A percentile compares a stretch with the other conserved stretches of the same genome.
Evolutionary conservation across 768 basidiomycete genomes (phyloP).

Genomic region (Phylloporus sp.): DNA sequence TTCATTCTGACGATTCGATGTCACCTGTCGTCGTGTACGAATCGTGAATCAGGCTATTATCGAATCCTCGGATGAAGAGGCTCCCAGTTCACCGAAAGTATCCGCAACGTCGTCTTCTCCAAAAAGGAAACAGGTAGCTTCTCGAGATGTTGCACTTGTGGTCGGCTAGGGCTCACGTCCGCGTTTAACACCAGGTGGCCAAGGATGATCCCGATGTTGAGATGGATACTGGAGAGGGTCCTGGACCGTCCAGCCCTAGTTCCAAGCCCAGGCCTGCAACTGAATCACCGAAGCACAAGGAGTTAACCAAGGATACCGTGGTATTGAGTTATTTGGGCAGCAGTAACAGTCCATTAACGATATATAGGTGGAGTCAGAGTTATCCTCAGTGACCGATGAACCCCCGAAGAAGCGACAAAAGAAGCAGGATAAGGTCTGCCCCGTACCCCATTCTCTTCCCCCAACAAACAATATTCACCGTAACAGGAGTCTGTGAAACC

Average conservation of each 20-base stretch:
- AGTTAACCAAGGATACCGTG: conserved; percentile 16
- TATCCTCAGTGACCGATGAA: conserved; percentile 58
- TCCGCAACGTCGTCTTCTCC: conserved; percentile 2
- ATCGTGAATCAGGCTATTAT: conserved; percentile 18
- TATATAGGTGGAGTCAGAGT: conserved; percentile 38
- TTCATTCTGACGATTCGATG: background rate
- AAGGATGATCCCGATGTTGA: conserved; percentile 9
- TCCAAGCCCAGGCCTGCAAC: background rate
- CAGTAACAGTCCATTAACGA: conserved; percentile 21
- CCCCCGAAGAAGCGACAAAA: conserved; percentile 45
- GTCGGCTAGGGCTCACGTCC: background rate
- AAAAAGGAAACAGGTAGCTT: conserved; percentile 13
- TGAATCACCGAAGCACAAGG: conserved; percentile 6
- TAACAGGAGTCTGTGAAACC: conserved; percentile 19
- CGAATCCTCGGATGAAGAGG: conserved; percentile 29
- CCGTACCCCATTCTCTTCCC: background rate
- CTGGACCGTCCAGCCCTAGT: conserved; percentile 13
- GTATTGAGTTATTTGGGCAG: conserved; percentile 4
- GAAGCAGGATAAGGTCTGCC: conserved; percentile 34
- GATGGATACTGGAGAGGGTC: conserved; percentile 1
- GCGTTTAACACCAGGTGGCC: background rate
- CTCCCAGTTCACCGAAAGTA: background rate
- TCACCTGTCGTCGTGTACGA: background rate
- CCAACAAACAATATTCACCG: background rate
- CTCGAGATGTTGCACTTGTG: background rate